Conservation (phyloP, 306 rosid genomes). For the Aeschynomene evenia region DNA sequence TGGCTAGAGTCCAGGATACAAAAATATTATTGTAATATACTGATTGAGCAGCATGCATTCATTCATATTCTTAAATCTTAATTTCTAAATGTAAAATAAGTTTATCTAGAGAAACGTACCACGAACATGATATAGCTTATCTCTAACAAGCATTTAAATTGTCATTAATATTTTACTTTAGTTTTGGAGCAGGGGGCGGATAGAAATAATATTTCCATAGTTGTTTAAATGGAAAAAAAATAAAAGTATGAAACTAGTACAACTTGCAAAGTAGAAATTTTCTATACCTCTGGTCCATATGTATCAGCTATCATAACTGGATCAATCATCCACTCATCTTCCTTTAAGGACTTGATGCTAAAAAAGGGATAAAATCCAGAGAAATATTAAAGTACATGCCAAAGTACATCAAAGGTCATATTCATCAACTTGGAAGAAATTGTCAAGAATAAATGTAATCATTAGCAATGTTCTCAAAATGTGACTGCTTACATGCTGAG, state of each 20-base stretch:
- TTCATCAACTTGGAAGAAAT: neutral
- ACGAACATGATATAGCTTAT: constrained; percentile 14
- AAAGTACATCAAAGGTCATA: neutral
- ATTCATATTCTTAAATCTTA: constrained; percentile 21
- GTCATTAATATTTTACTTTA: neutral
- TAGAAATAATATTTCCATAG: neutral
- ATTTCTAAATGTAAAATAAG: constrained; percentile 2
- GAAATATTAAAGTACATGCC: constrained; percentile 1
- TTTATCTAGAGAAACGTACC: neutral
- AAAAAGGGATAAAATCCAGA: constrained; percentile 24
- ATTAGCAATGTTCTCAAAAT: constrained; percentile 11
- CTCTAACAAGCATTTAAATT: constrained; percentile 14
- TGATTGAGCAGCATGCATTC: neutral
- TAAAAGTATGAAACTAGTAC: neutral
- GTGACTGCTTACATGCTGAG: neutral
- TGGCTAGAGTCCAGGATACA: neutral
- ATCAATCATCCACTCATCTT: constrained; percentile 85
- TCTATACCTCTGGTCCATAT: constrained; percentile 84
- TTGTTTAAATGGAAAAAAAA: neutral
- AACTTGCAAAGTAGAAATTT: constrained; percentile 17
- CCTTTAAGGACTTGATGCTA: constrained; percentile 77
- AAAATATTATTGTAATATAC: neutral
- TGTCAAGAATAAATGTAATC: neutral
- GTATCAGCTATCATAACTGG: constrained; percentile 82
- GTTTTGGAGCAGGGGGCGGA: neutral